phyloP scores from a whole-genome alignment of 2,329 filamentous ascomycete species.

The Lasiodiplodia citricola region DNA sequence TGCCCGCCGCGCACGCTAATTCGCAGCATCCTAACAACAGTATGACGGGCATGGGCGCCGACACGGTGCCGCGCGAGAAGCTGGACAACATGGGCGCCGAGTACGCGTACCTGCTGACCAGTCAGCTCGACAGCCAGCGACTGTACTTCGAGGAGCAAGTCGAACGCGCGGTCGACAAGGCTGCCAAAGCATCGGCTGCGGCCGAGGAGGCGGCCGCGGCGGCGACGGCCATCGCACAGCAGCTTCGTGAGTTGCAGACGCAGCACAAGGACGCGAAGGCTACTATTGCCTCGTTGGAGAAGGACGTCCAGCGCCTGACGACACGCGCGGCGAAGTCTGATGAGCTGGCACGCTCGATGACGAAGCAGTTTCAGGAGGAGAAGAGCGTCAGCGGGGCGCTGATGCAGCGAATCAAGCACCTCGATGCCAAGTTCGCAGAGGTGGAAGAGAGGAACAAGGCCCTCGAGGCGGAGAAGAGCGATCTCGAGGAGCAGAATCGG shows the following conservation, averaged over 20 bases:
- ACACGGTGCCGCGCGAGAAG: constrained; percentile 74
- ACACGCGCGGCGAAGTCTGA: constrained; percentile 72
- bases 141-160: constrained; percentile 94
- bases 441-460: constrained; percentile 55
- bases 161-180: constrained; percentile 87
- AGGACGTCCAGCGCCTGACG: constrained; percentile 64
- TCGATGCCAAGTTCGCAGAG: constrained; percentile 63
- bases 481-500: constrained; percentile 83
- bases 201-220: constrained; percentile 61
- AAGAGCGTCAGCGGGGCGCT: constrained; percentile 82
- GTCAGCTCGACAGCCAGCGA: constrained; percentile 89
- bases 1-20: constrained; percentile 63
- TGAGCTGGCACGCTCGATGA: constrained; percentile 74
- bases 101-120: constrained; percentile 91
- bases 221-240: constrained; percentile 56
- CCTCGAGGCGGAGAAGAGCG: constrained; percentile 62
- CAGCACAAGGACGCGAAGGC: constrained; percentile 59
- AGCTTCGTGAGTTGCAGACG: constrained; percentile 59
- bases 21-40: constrained; percentile 34
- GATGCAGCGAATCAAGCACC: constrained; percentile 78
- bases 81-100: constrained; percentile 84
- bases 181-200: constrained; percentile 72
- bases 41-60: constrained; percentile 57
- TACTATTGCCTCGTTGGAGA: constrained; percentile 72
- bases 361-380: constrained; percentile 82